Percentiles rank a stretch among this genome's conserved stretches.
Conservation (phyloP, 352 stramenopile species). For the Plasmopara muralis region DNA sequence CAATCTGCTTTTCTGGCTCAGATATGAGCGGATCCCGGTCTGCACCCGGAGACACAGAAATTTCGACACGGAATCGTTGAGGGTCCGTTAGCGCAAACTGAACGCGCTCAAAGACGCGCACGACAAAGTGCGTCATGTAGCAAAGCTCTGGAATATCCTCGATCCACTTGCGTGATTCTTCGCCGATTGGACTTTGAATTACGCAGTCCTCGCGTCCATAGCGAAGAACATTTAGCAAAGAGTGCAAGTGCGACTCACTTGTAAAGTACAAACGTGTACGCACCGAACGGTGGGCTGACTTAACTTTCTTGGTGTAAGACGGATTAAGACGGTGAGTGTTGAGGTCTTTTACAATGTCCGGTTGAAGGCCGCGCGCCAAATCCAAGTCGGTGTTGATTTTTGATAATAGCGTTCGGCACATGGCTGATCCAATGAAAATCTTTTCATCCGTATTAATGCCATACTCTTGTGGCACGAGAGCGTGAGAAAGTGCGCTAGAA, state of each 20-base stretch:
- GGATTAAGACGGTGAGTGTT: conserved; percentile 79
- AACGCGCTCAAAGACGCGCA: conserved; percentile 96
- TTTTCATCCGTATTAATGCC: conserved; percentile 86
- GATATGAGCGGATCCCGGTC: conserved; percentile 62
- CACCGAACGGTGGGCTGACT: conserved; percentile 93
- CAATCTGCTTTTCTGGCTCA: conserved; percentile 50
- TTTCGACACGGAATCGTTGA: conserved; percentile 78
- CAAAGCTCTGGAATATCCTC: conserved; percentile 94
- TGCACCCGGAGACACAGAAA: conserved; percentile 76
- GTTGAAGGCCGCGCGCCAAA: conserved; percentile 50
- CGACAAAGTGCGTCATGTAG: conserved; percentile 99
- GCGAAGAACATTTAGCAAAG: conserved; percentile 97
- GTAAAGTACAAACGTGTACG: conserved; percentile 99
- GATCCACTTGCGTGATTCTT: conserved; percentile 79
- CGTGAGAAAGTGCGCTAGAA: conserved; percentile 88
- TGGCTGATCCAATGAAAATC: conserved; percentile 78
- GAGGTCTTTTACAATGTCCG: conserved; percentile 42
- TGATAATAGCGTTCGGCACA: conserved; percentile 83
- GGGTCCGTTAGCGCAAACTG: conserved; percentile 57
- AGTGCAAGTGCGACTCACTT: conserved; percentile 97
- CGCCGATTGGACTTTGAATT: conserved; percentile 46
- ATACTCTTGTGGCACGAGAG: conserved; percentile 84
- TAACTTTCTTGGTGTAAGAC: conserved; percentile 81
- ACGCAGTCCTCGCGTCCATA: conserved; percentile 64
- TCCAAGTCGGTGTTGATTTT: conserved; percentile 87